Conservation (phyloP, 2,329 filamentous ascomycete species). For the Magnaporthiopsis incrustans region DNA sequence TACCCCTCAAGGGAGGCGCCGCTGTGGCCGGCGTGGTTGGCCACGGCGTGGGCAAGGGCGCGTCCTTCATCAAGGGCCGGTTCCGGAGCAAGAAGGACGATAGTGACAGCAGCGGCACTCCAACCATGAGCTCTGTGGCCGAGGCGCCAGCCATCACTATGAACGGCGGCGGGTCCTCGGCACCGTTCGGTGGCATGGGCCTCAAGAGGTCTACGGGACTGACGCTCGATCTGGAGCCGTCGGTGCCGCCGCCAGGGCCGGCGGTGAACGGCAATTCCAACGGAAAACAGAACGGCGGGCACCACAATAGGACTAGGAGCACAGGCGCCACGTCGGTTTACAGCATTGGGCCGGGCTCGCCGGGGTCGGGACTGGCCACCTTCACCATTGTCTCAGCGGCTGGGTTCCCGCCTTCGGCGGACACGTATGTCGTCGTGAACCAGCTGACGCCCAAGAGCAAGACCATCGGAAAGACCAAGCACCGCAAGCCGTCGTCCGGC, state of each 20-base stretch:
- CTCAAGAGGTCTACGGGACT: conserved; percentile 35
- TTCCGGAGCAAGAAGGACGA: conserved; percentile 63
- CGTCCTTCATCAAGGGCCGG: conserved; percentile 81
- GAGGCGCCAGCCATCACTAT: conserved; percentile 36
- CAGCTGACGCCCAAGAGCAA: conserved; percentile 64
- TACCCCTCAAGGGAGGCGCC: conserved; percentile 86
- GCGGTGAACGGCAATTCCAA: conserved; percentile 22
- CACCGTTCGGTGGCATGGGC: conserved; percentile 18
- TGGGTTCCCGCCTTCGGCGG: conserved; percentile 67
- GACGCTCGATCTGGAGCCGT: conserved; percentile 21
- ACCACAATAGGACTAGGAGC: conserved; percentile 48
- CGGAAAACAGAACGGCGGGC: conserved; percentile 10
- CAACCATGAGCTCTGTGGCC: conserved; percentile 25
- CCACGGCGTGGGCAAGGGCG: conserved; percentile 79
- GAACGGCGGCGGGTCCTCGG: conserved; percentile 29
- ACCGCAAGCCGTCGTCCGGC: conserved; percentile 65
- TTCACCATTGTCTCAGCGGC: conserved; percentile 74
- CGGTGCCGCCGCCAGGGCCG: conserved; percentile 22
- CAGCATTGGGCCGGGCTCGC: conserved; percentile 48
- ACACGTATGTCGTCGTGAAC: conserved; percentile 70
- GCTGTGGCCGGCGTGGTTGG: conserved; percentile 65
- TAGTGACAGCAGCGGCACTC: conserved; percentile 25
- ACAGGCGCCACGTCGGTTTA: conserved; percentile 58
- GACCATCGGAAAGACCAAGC: conserved; percentile 85
- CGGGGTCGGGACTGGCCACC: conserved; percentile 64